Percentiles rank a stretch among this genome's conserved stretches.
These are phyloP conservation scores for Colletotrichum sp. DNA, from an alignment of 2,329 filamentous ascomycete genomes.

Conservation along the genomic window DNA sequence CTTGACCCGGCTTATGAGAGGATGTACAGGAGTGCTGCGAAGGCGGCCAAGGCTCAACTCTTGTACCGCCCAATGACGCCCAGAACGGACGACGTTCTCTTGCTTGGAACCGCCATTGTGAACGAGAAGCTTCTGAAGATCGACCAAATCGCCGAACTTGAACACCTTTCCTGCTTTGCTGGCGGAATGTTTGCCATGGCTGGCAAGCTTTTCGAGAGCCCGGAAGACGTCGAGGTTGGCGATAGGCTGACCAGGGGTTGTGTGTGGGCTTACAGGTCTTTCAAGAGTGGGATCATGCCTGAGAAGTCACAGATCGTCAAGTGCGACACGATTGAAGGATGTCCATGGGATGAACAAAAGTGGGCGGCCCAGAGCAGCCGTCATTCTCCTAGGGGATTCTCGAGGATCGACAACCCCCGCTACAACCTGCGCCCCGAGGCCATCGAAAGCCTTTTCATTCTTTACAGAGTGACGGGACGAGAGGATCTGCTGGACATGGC, in stretches of 20 bases:
- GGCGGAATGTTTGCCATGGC: constrained; percentile 58
- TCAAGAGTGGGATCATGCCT: constrained; percentile 57
- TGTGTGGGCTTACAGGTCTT: constrained; percentile 54
- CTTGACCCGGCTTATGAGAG: constrained; percentile 56
- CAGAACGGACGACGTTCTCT: constrained; percentile 56
- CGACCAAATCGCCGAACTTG: constrained; percentile 35
- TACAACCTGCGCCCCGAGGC: constrained; percentile 58
- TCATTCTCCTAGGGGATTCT: constrained; percentile 62
- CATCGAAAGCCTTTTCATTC: constrained; percentile 60
- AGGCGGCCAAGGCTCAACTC: constrained; percentile 60
- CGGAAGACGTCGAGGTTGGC: constrained; percentile 47
- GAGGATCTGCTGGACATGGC: constrained; percentile 53
- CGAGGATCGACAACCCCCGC: constrained; percentile 54
- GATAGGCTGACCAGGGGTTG: constrained; percentile 55
- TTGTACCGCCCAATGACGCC: constrained; percentile 68
- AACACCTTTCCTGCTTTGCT: constrained; percentile 56
- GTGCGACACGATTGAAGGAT: constrained; percentile 44
- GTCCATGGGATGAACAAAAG: constrained; percentile 46
- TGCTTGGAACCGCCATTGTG: constrained; percentile 48
- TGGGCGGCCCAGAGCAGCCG: constrained; percentile 26
- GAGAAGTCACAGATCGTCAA: constrained; percentile 50
- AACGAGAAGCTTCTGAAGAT: constrained; percentile 20
- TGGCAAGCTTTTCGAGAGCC: constrained; percentile 45
- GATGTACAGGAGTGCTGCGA: constrained; percentile 62
- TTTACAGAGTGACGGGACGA: constrained; percentile 58